Evolutionary conservation across 192 early-diverging fungal genomes (phyloP), one percentile per base, ranked within the genome.

Genomic region (Coemansia sp.): DNA sequence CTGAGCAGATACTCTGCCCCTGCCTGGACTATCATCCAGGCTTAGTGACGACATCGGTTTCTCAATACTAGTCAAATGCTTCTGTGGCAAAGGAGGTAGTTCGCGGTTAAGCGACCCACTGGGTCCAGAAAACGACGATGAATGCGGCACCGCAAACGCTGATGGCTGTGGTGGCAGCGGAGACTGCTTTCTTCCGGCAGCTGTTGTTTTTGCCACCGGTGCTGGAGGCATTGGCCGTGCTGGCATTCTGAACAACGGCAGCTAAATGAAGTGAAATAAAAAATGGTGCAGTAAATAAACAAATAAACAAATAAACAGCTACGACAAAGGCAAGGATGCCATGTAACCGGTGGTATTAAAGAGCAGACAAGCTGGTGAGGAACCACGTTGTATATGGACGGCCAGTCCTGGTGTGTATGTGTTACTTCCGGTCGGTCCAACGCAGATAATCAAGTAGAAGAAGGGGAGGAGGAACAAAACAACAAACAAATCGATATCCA

Each of bases 181-280:
- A 0, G 56, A 37, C 56, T 56, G 56, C 1, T 10, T 59, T 59
- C 15, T 59, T 19, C 40, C 39, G 16, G 57, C 32, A 59, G 57
- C 32, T 12, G 32, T 32, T 59, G 57, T 9, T 40, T 19, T 59
- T 12, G n/a, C 57, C 42, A 50, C 58, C 43, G 67, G 58, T n/a
- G 38, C 45, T 16, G 45, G 15, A 32, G 67, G 67, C 58, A 68
- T 56, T 59, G 65, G 65, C 9, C 56, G 41, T 37, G 65, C 41
- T 5, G 56, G 65, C 65, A 67, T 67, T 65, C 52, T 58, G 26
- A 49, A 53, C 23, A 6, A 7, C 11, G 23, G 12, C 8, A 6
- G 32, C 50, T n/a, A n/a, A 12, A n/a, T 13, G 6, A 53, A 6
- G 1, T 23, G 23, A 53, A 11, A 11, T 23, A 19, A 53, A 53